Evolutionary conservation across 73 alveolate genomes (phyloP).

Genomic region (Paramecium biaurelia): DNA sequence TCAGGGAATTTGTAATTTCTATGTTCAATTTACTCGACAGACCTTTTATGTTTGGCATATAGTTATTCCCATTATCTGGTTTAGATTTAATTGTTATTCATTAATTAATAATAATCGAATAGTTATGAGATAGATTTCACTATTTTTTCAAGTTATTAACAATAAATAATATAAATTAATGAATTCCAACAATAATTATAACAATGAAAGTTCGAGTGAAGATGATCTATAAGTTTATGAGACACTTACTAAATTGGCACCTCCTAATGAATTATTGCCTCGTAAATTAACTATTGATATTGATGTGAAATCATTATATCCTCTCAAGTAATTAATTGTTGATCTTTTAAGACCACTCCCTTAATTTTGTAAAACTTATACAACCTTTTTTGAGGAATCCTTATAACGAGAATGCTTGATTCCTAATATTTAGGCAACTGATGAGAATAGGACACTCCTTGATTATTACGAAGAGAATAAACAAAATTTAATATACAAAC

Average conservation of each 20-base stretch:
- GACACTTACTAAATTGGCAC: not conserved
- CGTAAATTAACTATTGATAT: conserved; percentile 22
- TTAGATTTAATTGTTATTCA: not conserved
- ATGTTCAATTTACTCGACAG: not conserved
- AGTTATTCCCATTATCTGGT: not conserved
- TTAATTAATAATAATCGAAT: not conserved
- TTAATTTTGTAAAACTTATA: not conserved
- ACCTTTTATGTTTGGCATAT: not conserved
- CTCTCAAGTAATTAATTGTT: not conserved
- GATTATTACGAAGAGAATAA: conserved; percentile 44
- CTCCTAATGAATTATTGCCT: conserved; percentile 29
- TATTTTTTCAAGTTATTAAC: not conserved
- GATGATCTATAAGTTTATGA: conserved; percentile 38
- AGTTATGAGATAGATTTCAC: not conserved
- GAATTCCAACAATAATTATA: conserved; percentile 5
- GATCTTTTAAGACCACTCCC: not conserved
- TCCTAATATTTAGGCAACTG: not conserved
- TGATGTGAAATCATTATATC: conserved; percentile 24
- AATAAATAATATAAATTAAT: not conserved
- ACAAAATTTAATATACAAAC: not conserved
- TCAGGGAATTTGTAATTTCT: not conserved
- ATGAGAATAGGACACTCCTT: not conserved
- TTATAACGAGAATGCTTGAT: not conserved
- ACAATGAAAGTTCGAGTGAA: conserved; percentile 47
- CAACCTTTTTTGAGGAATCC: not conserved